phyloP scores from a whole-genome alignment of 805 yeast genomes.

The Priceomyces fermenticarens region DNA sequence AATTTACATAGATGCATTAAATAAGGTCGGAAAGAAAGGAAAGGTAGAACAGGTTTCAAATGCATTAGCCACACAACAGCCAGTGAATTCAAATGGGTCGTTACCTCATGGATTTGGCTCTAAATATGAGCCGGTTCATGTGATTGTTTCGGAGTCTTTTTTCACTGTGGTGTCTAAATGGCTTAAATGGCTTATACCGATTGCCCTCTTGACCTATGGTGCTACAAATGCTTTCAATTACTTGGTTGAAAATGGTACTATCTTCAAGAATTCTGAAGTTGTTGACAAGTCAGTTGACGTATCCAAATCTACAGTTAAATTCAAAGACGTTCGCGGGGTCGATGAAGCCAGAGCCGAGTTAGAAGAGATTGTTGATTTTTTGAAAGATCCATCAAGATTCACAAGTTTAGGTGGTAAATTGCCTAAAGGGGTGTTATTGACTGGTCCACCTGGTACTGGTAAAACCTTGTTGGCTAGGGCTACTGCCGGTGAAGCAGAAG shows the following conservation, averaged over 20 bases:
- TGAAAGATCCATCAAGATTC: slow-evolving; percentile 93
- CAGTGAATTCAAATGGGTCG: slow-evolving; percentile 1
- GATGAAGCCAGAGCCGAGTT: slow-evolving; percentile 98
- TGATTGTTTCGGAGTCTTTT: slow-evolving; percentile 84
- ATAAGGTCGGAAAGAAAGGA: slow-evolving; percentile 68
- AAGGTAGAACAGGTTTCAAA: slow-evolving; percentile 71
- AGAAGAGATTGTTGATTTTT: slow-evolving; percentile 96
- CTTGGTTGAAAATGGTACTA: slow-evolving; percentile 77
- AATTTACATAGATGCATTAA: slow-evolving; percentile 77
- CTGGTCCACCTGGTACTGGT: slow-evolving; percentile 99
- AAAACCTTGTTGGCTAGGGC: slow-evolving; percentile 95
- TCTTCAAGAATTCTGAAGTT: slow-evolving; percentile 69
- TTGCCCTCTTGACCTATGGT: slow-evolving; percentile 78
- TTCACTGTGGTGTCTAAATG: slow-evolving; percentile 77
- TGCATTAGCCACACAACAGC: slow-evolving; percentile 20
- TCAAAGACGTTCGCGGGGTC: slow-evolving; percentile 93
- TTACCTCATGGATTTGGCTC: slow-evolving; percentile 51
- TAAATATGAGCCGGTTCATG: slow-evolving; percentile 84
- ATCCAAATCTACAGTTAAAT: slow-evolving; percentile 79
- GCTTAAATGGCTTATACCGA: slow-evolving; percentile 83
- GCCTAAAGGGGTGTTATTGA: slow-evolving; percentile 93
- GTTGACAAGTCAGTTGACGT: slow-evolving; percentile 81
- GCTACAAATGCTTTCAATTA: slow-evolving; percentile 75
- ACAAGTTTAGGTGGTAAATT: slow-evolving; percentile 96
- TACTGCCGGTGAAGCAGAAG: slow-evolving; percentile 99